phyloP scores from a whole-genome alignment of 2,329 filamentous ascomycete genomes.

The Davidsoniella neocaledoniae region DNA sequence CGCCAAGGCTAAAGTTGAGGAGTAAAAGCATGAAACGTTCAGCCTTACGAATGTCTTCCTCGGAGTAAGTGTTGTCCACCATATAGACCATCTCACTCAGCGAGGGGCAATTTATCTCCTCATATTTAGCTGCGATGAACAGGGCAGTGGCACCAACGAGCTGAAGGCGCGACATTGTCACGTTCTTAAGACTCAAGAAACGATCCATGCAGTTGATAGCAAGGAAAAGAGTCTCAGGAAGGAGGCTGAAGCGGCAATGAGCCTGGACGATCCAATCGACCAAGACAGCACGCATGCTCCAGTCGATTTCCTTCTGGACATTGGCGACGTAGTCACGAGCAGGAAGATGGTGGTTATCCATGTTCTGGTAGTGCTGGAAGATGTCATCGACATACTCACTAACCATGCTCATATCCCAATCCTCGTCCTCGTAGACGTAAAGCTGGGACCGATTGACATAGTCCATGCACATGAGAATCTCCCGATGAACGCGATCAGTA shows the following conservation, averaged over 20 bases:
- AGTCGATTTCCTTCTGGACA: constrained; percentile 89
- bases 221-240: constrained; percentile 89
- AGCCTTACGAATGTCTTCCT: constrained; percentile 88
- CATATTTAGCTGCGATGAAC: constrained; percentile 92
- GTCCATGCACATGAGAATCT: constrained; percentile 49
- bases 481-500: constrained; percentile 46
- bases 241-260: constrained; percentile 73
- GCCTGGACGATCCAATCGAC: constrained; percentile 99
- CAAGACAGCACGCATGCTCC: constrained; percentile 93
- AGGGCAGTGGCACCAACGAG: constrained; percentile 91
- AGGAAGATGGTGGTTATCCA: constrained; percentile 45
- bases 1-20: constrained; percentile 88
- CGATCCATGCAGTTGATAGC: constrained; percentile 95
- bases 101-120: constrained; percentile 96
- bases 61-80: constrained; percentile 82
- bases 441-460: constrained; percentile 51
- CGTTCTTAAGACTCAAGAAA: constrained; percentile 85
- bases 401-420: constrained; percentile 96
- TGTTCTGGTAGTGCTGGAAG: constrained; percentile 33
- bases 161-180: constrained; percentile 88
- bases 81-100: constrained; percentile 94
- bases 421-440: constrained; percentile 66
- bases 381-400: constrained; percentile 94
- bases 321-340: constrained; percentile 85
- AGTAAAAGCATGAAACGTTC: constrained; percentile 97